Conservation (phyloP, 2,329 filamentous ascomycete genomes). For the Ascochyta lentis region DNA sequence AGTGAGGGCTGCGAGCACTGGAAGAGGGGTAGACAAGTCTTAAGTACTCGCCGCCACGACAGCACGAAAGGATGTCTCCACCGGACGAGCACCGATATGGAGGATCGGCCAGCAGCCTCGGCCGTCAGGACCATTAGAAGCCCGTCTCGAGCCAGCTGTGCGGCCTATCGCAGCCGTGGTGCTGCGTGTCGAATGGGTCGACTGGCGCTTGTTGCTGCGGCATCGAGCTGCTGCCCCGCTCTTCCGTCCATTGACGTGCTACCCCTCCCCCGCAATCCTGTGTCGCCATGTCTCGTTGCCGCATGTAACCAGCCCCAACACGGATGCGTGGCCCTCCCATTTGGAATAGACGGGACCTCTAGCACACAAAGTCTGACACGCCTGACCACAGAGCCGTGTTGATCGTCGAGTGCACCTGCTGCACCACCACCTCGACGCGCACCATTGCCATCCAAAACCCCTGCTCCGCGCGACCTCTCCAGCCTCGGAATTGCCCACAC, state of each 20-base stretch:
- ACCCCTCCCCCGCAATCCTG: slow-evolving; percentile 45
- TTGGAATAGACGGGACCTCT: slow-evolving; percentile 19
- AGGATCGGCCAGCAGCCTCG: slow-evolving; percentile 38
- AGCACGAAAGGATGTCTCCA: slow-evolving; percentile 32
- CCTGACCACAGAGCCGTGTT: slow-evolving; percentile 8
- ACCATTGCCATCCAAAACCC: not conserved
- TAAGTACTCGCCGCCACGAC: slow-evolving; percentile 41
- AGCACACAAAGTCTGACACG: not conserved
- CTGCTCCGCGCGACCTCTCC: slow-evolving; percentile 1
- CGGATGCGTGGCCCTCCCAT: slow-evolving; percentile 17
- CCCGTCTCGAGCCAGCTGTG: slow-evolving; percentile 25
- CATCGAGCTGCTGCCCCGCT: slow-evolving; percentile 38
- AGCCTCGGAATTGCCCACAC: slow-evolving; percentile 14
- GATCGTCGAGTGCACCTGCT: not conserved
- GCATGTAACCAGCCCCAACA: slow-evolving; percentile 23
- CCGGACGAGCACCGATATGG: slow-evolving; percentile 21
- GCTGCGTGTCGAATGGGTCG: slow-evolving; percentile 15
- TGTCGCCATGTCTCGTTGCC: slow-evolving; percentile 18
- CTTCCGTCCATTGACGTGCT: slow-evolving; percentile 32
- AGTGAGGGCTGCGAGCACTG: slow-evolving; percentile 16
- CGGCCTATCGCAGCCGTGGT: slow-evolving; percentile 30
- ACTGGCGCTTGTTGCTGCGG: slow-evolving; percentile 31
- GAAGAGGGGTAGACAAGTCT: slow-evolving; percentile 34
- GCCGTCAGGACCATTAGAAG: slow-evolving; percentile 32
- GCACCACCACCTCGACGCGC: not conserved